phyloP scores from a whole-genome alignment of 768 basidiomycete species.

The Gymnopilus junonius region DNA sequence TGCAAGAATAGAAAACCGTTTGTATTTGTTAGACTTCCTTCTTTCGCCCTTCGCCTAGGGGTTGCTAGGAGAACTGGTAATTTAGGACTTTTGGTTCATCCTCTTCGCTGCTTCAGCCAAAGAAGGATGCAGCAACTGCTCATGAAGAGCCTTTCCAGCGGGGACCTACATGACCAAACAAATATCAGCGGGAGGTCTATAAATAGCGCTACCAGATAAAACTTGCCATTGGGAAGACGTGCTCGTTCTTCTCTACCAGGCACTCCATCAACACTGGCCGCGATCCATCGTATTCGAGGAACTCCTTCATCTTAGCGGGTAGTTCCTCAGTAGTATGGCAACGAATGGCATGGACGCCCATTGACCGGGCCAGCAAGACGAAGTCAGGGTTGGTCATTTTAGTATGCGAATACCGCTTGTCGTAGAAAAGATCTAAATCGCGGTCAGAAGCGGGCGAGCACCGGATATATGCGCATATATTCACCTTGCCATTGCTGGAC shows the following conservation, averaged over 20 bases:
- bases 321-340: slow-evolving; percentile 74
- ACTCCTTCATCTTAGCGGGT: slow-evolving; percentile 97
- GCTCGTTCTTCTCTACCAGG: slow-evolving; percentile 79
- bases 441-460: slow-evolving; percentile 53
- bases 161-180: slow-evolving; percentile 57
- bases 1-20: neutral
- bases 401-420: slow-evolving; percentile 95
- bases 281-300: slow-evolving; percentile 89
- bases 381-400: slow-evolving; percentile 96
- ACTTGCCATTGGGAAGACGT: slow-evolving; percentile 88
- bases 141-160: slow-evolving; percentile 93
- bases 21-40: slow-evolving; percentile 6
- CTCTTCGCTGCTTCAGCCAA: slow-evolving; percentile 31
- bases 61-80: neutral
- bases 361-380: slow-evolving; percentile 83
- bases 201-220: slow-evolving; percentile 7
- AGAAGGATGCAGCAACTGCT: slow-evolving; percentile 80
- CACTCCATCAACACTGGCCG: slow-evolving; percentile 94
- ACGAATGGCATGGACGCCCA: slow-evolving; percentile 92
- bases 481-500: slow-evolving; percentile 98
- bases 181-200: slow-evolving; percentile 10
- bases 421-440: slow-evolving; percentile 93
- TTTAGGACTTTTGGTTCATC: slow-evolving; percentile 15
- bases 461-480: slow-evolving; percentile 12
- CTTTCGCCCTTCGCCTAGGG: neutral